A percentile compares a stretch with the other conserved stretches of the same genome.
These are phyloP conservation scores for Sphagnum tenellum DNA, from an alignment of 225 moss, liverwort and hornwort genomes.

Conservation along the genomic window DNA sequence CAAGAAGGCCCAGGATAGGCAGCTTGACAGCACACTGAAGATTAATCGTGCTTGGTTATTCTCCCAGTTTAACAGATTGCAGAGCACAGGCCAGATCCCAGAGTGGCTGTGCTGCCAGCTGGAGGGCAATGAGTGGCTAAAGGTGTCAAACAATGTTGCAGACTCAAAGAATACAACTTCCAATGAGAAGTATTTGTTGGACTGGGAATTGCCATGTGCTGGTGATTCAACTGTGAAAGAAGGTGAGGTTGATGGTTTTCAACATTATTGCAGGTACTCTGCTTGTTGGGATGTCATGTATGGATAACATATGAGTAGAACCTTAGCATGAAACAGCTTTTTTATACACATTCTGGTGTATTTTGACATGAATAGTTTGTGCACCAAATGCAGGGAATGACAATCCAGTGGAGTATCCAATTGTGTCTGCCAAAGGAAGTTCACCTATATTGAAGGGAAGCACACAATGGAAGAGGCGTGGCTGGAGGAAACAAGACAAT, in stretches of 20 bases:
- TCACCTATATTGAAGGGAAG: slow-evolving; percentile 39
- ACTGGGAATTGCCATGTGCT: slow-evolving; percentile 59
- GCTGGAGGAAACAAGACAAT: slow-evolving; percentile 86
- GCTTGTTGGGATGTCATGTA: not conserved
- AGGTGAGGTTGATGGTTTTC: slow-evolving; percentile 19
- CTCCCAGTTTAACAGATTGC: slow-evolving; percentile 76
- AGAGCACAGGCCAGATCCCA: slow-evolving; percentile 56
- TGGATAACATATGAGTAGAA: no score
- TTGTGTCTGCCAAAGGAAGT: slow-evolving; percentile 30
- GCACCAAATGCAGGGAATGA: slow-evolving; percentile 24
- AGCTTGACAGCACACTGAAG: no score
- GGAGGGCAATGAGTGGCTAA: slow-evolving; percentile 73
- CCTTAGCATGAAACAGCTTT: no score
- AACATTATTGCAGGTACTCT: not conserved
- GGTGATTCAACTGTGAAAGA: slow-evolving; percentile 18
- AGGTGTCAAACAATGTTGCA: slow-evolving; percentile 16
- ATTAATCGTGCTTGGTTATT: no score
- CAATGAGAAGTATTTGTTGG: slow-evolving; percentile 62
- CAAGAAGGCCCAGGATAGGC: no score
- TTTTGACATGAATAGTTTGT: no score
- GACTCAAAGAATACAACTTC: slow-evolving; percentile 32
- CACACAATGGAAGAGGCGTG: slow-evolving; percentile 46
- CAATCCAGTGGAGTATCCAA: slow-evolving; percentile 6
- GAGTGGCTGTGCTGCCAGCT: slow-evolving; percentile 76
- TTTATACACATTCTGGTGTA: no score